Percentiles rank a stretch among this genome's conserved stretches.
Evolutionary conservation across 305 asterid genomes (phyloP).

Genomic region (Salvia sclarea): DNA sequence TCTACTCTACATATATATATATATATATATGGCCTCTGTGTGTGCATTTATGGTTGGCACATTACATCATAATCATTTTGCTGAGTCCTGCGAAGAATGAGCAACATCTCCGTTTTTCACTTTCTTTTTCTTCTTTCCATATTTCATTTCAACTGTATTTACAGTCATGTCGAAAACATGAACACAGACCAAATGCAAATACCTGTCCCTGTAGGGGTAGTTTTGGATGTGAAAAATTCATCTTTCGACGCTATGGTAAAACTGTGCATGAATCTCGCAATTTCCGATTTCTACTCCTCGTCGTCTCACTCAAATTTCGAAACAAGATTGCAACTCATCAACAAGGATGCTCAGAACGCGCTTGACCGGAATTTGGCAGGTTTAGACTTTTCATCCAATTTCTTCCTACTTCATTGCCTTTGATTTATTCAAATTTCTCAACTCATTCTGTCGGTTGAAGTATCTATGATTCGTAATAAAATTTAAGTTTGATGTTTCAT

Average conservation of each 20-base stretch:
- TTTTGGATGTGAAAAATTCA: constrained; percentile 38
- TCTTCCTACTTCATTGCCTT: too few relatives aligned
- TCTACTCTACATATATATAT: too few relatives aligned
- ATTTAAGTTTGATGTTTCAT: not conserved
- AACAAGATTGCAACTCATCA: constrained; percentile 32
- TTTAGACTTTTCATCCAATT: too few relatives aligned
- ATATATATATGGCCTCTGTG: too few relatives aligned
- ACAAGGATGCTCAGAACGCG: constrained; percentile 28
- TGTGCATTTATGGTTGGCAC: too few relatives aligned
- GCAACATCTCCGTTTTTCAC: not conserved
- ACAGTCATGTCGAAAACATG: not conserved
- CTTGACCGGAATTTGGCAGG: constrained; percentile 47
- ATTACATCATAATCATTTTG: too few relatives aligned
- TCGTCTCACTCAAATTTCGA: constrained; percentile 33
- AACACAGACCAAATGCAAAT: not conserved
- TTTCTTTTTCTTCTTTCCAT: not conserved
- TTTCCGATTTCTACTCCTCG: constrained; percentile 39
- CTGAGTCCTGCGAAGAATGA: not conserved
- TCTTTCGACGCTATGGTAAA: constrained; percentile 36
- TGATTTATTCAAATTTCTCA: too few relatives aligned
- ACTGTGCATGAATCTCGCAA: constrained; percentile 39
- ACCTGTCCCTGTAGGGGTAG: constrained; percentile 22
- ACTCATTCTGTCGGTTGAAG: too few relatives aligned
- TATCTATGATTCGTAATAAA: too few relatives aligned
- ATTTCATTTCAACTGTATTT: not conserved